Conservation (phyloP, 495 filamentous ascomycete genomes). For the Glarea lozoyensis region DNA sequence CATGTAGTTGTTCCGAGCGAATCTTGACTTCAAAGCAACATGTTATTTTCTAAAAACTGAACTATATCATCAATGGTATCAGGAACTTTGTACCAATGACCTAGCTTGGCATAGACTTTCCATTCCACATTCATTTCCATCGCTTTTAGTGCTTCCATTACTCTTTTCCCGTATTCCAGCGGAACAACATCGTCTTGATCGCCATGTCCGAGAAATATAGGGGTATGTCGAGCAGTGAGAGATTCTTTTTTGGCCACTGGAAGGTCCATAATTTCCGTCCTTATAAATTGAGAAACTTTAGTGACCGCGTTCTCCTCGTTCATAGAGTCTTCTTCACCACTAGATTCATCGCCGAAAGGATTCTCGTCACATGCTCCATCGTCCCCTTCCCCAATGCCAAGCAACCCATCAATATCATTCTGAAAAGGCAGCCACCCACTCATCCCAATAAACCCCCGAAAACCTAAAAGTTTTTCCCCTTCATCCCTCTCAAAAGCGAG, state of each 20-base stretch:
- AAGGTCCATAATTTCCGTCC: background rate
- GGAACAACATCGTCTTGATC: background rate
- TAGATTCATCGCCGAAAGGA: too few species aligned
- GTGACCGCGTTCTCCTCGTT: background rate
- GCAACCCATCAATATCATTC: constrained; percentile 16
- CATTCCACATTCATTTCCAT: constrained; percentile 13
- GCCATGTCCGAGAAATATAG: background rate
- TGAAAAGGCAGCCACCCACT: constrained; percentile 47
- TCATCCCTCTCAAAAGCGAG: constrained; percentile 24
- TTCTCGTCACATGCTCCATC: background rate
- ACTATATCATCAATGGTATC: constrained; percentile 20
- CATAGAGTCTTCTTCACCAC: too few species aligned
- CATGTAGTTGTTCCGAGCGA: too few species aligned
- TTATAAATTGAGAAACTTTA: background rate
- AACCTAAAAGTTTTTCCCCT: too few species aligned
- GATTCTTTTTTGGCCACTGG: background rate
- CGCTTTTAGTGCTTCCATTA: background rate
- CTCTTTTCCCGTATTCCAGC: background rate
- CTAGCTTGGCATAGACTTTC: constrained; percentile 18
- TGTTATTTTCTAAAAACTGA: too few species aligned
- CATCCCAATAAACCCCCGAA: constrained; percentile 40
- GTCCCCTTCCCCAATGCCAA: background rate
- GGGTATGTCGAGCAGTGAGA: background rate
- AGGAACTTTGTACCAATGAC: constrained; percentile 21
- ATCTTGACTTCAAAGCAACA: too few species aligned